Base-by-base conservation (phyloP, 257 asterid genomes). In the Ajuga chamaepitys region DNA sequence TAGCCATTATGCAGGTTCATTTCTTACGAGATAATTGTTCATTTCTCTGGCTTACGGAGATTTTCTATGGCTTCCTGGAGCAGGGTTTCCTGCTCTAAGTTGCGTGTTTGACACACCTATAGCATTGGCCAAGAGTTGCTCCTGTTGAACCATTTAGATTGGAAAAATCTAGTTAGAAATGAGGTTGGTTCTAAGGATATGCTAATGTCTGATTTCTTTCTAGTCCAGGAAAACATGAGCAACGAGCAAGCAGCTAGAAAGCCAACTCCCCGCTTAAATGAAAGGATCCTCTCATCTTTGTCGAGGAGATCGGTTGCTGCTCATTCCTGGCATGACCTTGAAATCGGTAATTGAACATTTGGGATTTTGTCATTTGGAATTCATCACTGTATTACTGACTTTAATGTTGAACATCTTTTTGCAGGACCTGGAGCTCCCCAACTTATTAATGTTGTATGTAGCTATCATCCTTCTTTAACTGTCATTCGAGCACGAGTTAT, bases 251-350 rank as follows among this genome's bases (percentile, higher is more conserved):
- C 50, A 62, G 25, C 63, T 7, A 65, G 26, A 7, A 45, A 46
- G 58, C 11, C 21, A 2, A 50, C 78, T 42, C 82, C 80, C 21
- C 58, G 38, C 2, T 55, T 83, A n/a, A 83, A 83, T 28, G 89
- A 83, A 73, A 81, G 89, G 75, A 83, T 83, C 54, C 89, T 83
- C 30, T 83, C 86, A 11, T 75, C 86, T 40, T 9, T 81, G 68
- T 80, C 89, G 0, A 78, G 86, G 67, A 78, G 81, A 77, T 72
- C 89, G 1, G 81, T 81, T 56, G 89, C 89, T 68, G 89, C 89
- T 56, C 89, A 81, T 69, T 81, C 89, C 7, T 83, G 89, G 85
- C 89, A 83, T 60, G 89, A 83, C 35, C 89, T 83, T 47, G 86
- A 83, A 55, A 81, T 83, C 13, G 89, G 89, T 81, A 75, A 40